Percentiles rank a stretch among this genome's conserved stretches.
Evolutionary conservation across 2,329 filamentous ascomycete species (phyloP).

Genomic region (Aspergillus japonicus): DNA sequence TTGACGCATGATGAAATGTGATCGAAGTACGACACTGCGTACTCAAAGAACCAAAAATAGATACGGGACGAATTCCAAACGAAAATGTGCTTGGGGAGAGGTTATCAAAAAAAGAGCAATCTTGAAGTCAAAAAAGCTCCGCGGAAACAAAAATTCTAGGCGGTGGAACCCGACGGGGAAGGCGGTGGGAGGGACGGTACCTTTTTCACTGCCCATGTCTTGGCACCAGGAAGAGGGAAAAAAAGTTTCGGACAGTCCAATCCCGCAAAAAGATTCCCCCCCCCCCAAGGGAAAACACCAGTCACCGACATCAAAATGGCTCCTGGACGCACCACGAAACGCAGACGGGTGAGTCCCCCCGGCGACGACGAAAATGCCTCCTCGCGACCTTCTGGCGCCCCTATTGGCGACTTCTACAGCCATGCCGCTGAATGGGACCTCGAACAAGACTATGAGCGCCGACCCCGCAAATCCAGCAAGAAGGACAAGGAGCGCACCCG

Average conservation of each 20-base stretch:
- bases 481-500: constrained; percentile 71
- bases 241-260: constrained; percentile 21
- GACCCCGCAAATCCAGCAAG: constrained; percentile 71
- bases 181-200: constrained; percentile 21
- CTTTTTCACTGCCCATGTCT: constrained; percentile 24
- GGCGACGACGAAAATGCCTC: constrained; percentile 34
- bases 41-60: not conserved
- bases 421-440: constrained; percentile 82
- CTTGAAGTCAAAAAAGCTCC: constrained; percentile 17
- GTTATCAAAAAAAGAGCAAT: not conserved
- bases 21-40: not conserved
- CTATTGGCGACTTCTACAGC: constrained; percentile 60
- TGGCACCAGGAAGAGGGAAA: constrained; percentile 25
- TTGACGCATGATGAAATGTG: constrained; percentile 61
- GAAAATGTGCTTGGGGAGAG: not conserved
- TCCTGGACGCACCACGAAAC: constrained; percentile 48
- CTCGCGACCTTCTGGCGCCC: constrained; percentile 32
- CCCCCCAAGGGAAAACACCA: not conserved
- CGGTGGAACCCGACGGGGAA: constrained; percentile 2
- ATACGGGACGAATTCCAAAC: not conserved
- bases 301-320: constrained; percentile 41
- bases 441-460: constrained; percentile 85
- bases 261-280: not conserved
- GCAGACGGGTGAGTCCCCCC: constrained; percentile 52
- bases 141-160: constrained; percentile 23